Evolutionary conservation across 306 rosid species (phyloP).

Genomic region (Pyrus pyrifolia): DNA sequence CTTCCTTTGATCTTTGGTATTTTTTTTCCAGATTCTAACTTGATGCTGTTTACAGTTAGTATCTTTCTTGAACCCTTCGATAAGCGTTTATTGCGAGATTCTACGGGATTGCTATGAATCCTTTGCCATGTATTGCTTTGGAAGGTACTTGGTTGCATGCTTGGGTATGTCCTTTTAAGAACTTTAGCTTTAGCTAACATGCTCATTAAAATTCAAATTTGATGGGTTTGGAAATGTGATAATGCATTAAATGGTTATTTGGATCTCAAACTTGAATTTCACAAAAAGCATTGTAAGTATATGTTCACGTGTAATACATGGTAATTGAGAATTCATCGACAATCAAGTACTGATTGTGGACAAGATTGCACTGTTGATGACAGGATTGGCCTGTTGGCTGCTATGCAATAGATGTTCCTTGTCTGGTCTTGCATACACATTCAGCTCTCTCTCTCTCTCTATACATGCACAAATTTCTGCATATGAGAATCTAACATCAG

Average conservation of each 20-base stretch:
- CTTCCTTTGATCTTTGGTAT: slow-evolving; percentile 4
- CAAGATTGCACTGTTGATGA: background rate
- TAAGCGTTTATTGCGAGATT: slow-evolving; percentile 78
- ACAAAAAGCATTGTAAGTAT: background rate
- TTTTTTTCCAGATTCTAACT: slow-evolving; percentile 11
- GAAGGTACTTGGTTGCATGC: slow-evolving; percentile 96
- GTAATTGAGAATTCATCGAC: background rate
- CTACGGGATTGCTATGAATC: slow-evolving; percentile 96
- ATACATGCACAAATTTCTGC: background rate
- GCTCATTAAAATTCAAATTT: background rate
- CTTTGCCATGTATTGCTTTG: slow-evolving; percentile 99
- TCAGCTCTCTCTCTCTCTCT: background rate
- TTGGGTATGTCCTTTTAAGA: slow-evolving; percentile 42
- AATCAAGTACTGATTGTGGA: background rate
- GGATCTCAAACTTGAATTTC: background rate
- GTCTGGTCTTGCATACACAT: background rate
- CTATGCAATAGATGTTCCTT: background rate
- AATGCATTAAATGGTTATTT: background rate
- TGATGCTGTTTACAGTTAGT: slow-evolving; percentile 47
- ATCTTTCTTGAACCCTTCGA: slow-evolving; percentile 72
- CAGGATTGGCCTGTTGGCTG: background rate
- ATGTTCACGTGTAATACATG: background rate
- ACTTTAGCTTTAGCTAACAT: background rate
- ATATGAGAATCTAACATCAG: background rate
- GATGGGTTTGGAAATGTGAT: background rate